These are phyloP conservation scores for Mycena sanguinolenta DNA, from an alignment of 768 basidiomycete species.

Conservation along the genomic window DNA sequence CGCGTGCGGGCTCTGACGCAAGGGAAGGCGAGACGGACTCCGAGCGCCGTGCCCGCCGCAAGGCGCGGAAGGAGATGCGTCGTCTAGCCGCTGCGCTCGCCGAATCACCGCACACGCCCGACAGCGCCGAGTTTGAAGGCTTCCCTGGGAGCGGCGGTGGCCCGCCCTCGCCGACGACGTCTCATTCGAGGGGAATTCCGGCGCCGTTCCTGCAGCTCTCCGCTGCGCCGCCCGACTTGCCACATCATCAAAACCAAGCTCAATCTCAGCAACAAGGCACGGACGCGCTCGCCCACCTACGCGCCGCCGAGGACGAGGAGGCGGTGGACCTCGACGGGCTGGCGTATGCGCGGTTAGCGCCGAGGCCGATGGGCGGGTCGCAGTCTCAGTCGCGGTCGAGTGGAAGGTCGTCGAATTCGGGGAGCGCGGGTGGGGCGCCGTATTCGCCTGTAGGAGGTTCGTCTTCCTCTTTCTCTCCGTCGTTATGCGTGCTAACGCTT, in stretches of 20 bases:
- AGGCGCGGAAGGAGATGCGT: constrained; percentile 26
- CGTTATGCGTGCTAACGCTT: not conserved
- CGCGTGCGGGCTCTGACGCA: not conserved
- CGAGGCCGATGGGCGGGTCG: not conserved
- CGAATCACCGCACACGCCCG: not conserved
- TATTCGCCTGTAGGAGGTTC: not conserved
- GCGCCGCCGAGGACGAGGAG: not conserved
- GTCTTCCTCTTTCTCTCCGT: not conserved
- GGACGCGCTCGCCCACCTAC: not conserved
- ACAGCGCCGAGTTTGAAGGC: constrained; percentile 5
- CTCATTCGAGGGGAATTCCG: not conserved
- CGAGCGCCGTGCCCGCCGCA: constrained; percentile 15
- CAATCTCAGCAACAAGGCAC: too few relatives aligned
- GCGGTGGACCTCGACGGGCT: not conserved
- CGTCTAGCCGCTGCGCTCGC: constrained; percentile 7
- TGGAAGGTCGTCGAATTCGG: not conserved
- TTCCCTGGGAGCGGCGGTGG: constrained; percentile 1
- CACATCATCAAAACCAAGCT: too few relatives aligned
- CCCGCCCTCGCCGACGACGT: not conserved
- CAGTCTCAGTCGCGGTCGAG: not conserved
- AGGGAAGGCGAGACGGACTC: not conserved
- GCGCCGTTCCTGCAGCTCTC: constrained; percentile 2
- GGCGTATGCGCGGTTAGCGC: not conserved
- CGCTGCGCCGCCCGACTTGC: not conserved
- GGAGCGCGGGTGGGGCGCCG: not conserved